Percentiles rank a stretch among this genome's conserved stretches.
These are phyloP conservation scores for Pinus taeda DNA, from an alignment of 75 land plant genomes.

Conservation along the genomic window DNA sequence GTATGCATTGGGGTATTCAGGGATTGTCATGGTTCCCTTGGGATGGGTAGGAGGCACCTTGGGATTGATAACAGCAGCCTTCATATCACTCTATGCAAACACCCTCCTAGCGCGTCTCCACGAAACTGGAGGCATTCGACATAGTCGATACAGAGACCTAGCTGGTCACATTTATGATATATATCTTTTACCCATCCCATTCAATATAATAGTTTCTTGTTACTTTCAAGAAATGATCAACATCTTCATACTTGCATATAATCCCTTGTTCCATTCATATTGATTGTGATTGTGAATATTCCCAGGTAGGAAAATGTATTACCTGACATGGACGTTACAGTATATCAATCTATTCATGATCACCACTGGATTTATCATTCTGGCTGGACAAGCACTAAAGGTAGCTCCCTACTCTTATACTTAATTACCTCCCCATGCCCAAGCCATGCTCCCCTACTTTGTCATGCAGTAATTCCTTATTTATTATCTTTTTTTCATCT, in stretches of 20 bases:
- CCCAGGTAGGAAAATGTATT: slow-evolving; percentile 66
- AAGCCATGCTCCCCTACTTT: no score
- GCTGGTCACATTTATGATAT: slow-evolving; percentile 75
- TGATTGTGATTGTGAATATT: background rate
- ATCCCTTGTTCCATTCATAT: no score
- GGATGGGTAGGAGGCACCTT: slow-evolving; percentile 68
- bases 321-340: slow-evolving; percentile 40
- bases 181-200: no score
- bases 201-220: no score
- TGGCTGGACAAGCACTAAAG: no score
- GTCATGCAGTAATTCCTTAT: no score
- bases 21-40: slow-evolving; percentile 74
- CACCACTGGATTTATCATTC: slow-evolving; percentile 46
- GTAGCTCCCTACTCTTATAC: no score
- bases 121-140: slow-evolving; percentile 75
- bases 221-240: no score
- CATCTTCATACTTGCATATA: no score
- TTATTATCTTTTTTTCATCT: no score
- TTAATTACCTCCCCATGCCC: no score
- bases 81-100: slow-evolving; percentile 72
- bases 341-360: slow-evolving; percentile 71
- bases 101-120: slow-evolving; percentile 65
- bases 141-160: slow-evolving; percentile 84
- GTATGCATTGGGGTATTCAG: slow-evolving; percentile 76
- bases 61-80: slow-evolving; percentile 51